These are phyloP conservation scores for Caloboletus firmus DNA, from an alignment of 1,284 basidiomycete species.

Conservation along the genomic window DNA sequence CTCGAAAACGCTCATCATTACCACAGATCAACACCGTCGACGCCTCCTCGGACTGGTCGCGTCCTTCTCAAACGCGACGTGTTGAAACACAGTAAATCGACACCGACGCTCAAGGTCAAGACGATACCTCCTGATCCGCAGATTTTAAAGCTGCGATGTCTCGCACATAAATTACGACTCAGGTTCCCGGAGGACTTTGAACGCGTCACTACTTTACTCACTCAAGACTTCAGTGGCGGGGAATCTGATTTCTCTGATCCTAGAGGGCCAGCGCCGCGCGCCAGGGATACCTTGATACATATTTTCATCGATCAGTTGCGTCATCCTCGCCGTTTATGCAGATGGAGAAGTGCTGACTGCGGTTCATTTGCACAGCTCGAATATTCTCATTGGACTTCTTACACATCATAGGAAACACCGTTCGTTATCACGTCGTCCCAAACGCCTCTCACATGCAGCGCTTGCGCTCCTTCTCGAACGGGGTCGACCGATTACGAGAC, in stretches of 20 bases:
- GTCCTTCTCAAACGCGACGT: constrained; percentile 21
- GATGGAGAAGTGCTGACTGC: constrained; percentile 4
- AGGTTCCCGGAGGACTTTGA: constrained; percentile 56
- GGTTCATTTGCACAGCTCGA: constrained; percentile 53
- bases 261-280: constrained; percentile 46
- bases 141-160: constrained; percentile 50
- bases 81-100: constrained; percentile 47
- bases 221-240: constrained; percentile 40
- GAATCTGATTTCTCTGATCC: constrained; percentile 42
- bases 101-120: constrained; percentile 39
- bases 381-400: constrained; percentile 79
- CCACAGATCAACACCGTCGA: constrained; percentile 41
- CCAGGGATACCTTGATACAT: constrained; percentile 66
- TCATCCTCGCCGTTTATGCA: constrained; percentile 13
- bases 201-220: constrained; percentile 46
- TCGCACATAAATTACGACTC: constrained; percentile 56
- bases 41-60: constrained; percentile 30
- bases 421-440: constrained; percentile 32
- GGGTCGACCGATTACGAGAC: constrained; percentile 63
- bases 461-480: constrained; percentile 72
- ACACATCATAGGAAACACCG: constrained; percentile 59
- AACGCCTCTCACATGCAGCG: constrained; percentile 66
- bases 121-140: constrained; percentile 48
- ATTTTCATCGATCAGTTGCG: constrained; percentile 85
- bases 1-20: constrained; percentile 24